These are phyloP conservation scores for Colletotrichum simmondsii DNA, from an alignment of 2,329 filamentous ascomycete species.

Conservation along the genomic window DNA sequence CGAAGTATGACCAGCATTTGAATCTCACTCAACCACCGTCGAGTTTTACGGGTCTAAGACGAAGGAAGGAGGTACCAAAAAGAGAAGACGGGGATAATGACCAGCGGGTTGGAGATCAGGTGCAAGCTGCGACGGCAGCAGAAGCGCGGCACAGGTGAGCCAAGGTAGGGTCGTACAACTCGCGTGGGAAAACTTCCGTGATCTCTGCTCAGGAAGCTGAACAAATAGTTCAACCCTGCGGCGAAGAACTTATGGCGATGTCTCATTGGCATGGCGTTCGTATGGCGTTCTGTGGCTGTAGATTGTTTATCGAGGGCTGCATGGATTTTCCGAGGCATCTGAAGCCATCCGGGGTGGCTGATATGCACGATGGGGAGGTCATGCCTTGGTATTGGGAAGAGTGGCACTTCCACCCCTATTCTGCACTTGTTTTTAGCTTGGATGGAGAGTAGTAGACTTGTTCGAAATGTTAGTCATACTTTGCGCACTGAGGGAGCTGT, in stretches of 20 bases:
- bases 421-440: not conserved
- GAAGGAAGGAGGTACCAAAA: no score
- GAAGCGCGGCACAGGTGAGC: not conserved
- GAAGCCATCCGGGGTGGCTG: not conserved
- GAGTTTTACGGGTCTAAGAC: no score
- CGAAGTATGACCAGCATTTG: not conserved
- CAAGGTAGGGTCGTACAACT: slow-evolving; percentile 1
- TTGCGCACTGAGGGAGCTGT: not conserved
- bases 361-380: not conserved
- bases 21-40: not conserved
- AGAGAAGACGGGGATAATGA: no score
- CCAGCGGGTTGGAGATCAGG: not conserved
- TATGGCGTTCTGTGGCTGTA: not conserved
- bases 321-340: not conserved
- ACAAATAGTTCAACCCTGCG: not conserved
- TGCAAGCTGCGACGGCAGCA: not conserved
- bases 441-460: not conserved
- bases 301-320: slow-evolving; percentile 6
- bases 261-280: not conserved
- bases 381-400: not conserved
- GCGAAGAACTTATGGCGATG: not conserved
- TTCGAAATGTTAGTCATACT: not conserved
- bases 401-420: not conserved
- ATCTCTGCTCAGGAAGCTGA: not conserved
- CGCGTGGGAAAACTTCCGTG: not conserved